These are phyloP conservation scores for Wickerhamiella azyma DNA, from an alignment of 805 yeast genomes.

Conservation along the genomic window DNA sequence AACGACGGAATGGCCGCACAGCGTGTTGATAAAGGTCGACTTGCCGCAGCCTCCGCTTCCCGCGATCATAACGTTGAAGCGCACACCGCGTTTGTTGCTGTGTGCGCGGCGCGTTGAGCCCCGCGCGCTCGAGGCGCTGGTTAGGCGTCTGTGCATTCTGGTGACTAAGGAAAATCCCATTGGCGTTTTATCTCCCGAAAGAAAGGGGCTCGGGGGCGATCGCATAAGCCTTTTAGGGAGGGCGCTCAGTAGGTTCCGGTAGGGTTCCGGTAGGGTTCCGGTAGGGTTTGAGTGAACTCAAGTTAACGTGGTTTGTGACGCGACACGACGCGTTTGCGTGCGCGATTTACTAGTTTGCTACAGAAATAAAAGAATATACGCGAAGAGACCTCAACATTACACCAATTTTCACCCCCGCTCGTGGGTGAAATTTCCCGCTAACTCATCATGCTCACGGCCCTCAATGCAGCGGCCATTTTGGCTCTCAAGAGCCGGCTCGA, in stretches of 20 bases:
- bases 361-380: too few relatives aligned
- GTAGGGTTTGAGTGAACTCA: too few relatives aligned
- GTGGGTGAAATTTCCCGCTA: too few relatives aligned
- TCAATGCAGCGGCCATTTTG: background rate
- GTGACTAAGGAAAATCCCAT: background rate
- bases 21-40: slow-evolving; percentile 81
- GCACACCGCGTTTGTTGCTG: slow-evolving; percentile 52
- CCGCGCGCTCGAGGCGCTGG: slow-evolving; percentile 8
- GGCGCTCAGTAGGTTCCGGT: background rate
- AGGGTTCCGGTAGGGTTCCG: too few relatives aligned
- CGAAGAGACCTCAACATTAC: too few relatives aligned
- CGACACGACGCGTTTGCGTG: too few relatives aligned
- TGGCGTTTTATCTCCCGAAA: too few relatives aligned
- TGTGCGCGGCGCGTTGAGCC: slow-evolving; percentile 3
- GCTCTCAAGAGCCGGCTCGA: background rate
- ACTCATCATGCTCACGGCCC: slow-evolving; percentile 6
- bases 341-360: too few relatives aligned
- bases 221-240: background rate
- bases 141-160: slow-evolving; percentile 8
- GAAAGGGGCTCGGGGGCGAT: too few relatives aligned
- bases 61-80: slow-evolving; percentile 73
- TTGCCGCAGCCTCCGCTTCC: slow-evolving; percentile 87
- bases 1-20: slow-evolving; percentile 74
- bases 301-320: too few relatives aligned
- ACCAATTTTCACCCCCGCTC: too few relatives aligned